phyloP scores from a whole-genome alignment of 805 yeast species.

The Lipomyces sp. region DNA sequence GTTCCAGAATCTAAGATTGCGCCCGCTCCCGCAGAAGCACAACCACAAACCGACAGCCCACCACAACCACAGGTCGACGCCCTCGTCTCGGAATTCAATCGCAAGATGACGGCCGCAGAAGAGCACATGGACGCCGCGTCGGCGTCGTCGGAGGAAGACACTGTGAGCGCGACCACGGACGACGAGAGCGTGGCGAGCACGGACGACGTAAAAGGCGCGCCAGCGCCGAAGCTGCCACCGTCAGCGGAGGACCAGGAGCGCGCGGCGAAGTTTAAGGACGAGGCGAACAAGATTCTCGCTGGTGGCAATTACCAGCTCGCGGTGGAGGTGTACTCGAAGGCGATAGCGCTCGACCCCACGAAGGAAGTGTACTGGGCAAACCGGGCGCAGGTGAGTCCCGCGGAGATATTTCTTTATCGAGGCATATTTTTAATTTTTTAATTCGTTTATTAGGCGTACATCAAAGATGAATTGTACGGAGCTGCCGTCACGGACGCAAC shows the following conservation, averaged over 20 bases:
- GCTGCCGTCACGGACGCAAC: slow-evolving; percentile 77
- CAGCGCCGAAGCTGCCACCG: slow-evolving; percentile 2
- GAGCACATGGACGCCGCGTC: neutral
- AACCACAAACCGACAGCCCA: no score
- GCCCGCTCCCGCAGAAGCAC: no score
- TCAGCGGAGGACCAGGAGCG: slow-evolving; percentile 52
- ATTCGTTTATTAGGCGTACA: slow-evolving; percentile 68
- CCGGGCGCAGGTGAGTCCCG: slow-evolving; percentile 63
- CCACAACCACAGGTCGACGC: no score
- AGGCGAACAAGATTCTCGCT: slow-evolving; percentile 89
- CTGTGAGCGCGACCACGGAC: neutral
- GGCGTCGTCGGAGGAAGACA: no score
- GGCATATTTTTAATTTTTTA: no score
- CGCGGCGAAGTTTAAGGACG: slow-evolving; percentile 77
- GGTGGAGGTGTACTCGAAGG: slow-evolving; percentile 71
- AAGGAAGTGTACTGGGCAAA: slow-evolving; percentile 89
- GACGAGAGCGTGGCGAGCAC: slow-evolving; percentile 1
- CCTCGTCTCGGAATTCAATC: no score
- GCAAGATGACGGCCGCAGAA: neutral
- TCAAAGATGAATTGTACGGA: slow-evolving; percentile 83
- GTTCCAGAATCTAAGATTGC: no score
- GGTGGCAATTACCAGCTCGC: slow-evolving; percentile 67
- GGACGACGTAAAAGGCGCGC: neutral
- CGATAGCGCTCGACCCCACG: slow-evolving; percentile 63
- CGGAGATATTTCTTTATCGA: no score